These are phyloP conservation scores for Ehretia macrophylla DNA, from an alignment of 257 asterid genomes.

Conservation along the genomic window DNA sequence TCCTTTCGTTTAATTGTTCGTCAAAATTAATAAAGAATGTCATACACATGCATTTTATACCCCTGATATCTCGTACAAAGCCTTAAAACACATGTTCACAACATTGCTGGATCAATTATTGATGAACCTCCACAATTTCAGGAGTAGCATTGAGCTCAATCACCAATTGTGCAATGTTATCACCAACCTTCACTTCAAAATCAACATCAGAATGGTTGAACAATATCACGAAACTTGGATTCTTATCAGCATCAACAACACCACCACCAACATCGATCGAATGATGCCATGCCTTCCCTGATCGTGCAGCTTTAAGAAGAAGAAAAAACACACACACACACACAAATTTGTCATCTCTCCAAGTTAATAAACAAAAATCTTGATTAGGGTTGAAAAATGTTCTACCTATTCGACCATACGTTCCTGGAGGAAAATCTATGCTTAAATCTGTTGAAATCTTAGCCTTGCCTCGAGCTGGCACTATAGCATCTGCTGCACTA, in stretches of 20 bases:
- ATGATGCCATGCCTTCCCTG: constrained; percentile 21
- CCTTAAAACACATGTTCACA: too few relatives aligned
- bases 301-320: constrained; percentile 15
- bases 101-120: constrained; percentile 12
- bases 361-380: not conserved
- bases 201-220: constrained; percentile 50
- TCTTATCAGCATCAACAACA: constrained; percentile 33
- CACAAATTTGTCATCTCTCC: not conserved
- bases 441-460: constrained; percentile 19
- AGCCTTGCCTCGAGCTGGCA: constrained; percentile 26
- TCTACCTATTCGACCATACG: constrained; percentile 27
- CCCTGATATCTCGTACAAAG: too few relatives aligned
- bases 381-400: not conserved
- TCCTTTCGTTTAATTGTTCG: too few relatives aligned
- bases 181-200: constrained; percentile 46
- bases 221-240: constrained; percentile 55
- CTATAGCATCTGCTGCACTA: constrained; percentile 18
- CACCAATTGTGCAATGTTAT: constrained; percentile 38
- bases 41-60: too few relatives aligned
- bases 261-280: constrained; percentile 27
- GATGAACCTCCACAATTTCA: constrained; percentile 38
- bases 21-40: too few relatives aligned
- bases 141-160: constrained; percentile 42
- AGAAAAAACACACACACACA: too few relatives aligned
- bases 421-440: constrained; percentile 24